A percentile compares a stretch with the other conserved stretches of the same genome.
Evolutionary conservation across 2,329 filamentous ascomycete genomes (phyloP).

Genomic region (Aaosphaeria pasadenensis): DNA sequence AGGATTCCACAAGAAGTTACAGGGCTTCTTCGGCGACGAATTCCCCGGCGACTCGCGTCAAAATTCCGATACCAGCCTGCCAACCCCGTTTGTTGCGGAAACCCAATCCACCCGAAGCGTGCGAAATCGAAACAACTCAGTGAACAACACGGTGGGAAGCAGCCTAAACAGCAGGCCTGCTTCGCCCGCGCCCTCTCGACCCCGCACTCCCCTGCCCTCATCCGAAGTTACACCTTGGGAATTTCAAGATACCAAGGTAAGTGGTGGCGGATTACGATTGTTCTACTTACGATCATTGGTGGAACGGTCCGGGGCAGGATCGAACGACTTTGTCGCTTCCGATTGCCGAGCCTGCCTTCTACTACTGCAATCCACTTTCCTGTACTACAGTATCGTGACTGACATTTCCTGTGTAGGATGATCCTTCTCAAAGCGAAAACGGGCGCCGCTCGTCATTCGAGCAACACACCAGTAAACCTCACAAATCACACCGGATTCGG

Average conservation of each 20-base stretch:
- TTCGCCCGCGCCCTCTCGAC: constrained; percentile 73
- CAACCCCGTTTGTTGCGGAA: constrained; percentile 45
- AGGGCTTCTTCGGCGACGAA: constrained; percentile 91
- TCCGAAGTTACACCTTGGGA: constrained; percentile 97
- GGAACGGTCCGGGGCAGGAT: too few species aligned
- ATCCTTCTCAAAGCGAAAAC: constrained; percentile 30
- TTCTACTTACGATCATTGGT: too few species aligned
- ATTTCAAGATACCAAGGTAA: constrained; percentile 80
- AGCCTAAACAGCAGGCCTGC: constrained; percentile 52
- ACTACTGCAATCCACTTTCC: too few species aligned
- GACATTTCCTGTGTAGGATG: constrained; percentile 10
- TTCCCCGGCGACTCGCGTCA: constrained; percentile 63
- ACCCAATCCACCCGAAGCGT: constrained; percentile 64
- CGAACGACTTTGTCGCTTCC: too few species aligned
- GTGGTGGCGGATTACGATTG: constrained; percentile 19
- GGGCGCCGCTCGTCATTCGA: constrained; percentile 31
- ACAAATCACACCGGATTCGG: constrained; percentile 57
- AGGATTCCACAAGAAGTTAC: constrained; percentile 73
- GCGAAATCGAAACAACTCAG: constrained; percentile 79
- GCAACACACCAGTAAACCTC: constrained; percentile 46
- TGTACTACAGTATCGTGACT: neutral
- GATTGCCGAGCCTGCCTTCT: too few species aligned
- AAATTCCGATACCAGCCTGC: constrained; percentile 69
- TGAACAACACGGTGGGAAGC: constrained; percentile 60
- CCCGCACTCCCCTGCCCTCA: constrained; percentile 79